Conservation (phyloP, 805 yeast species). For the Candida insectalens region DNA sequence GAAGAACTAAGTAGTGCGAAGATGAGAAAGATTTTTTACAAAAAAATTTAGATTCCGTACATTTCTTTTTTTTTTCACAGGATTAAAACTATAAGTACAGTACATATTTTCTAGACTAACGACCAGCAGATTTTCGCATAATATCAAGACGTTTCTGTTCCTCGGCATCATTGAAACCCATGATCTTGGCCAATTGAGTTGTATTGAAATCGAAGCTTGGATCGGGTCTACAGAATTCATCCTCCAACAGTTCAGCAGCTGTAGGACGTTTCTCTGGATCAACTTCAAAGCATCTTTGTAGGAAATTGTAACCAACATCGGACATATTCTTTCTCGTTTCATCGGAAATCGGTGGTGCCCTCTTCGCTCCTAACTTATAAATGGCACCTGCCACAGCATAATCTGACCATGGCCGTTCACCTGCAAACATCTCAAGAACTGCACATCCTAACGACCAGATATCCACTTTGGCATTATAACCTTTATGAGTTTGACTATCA, state of each 20-base stretch:
- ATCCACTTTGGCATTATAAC: conserved; percentile 95
- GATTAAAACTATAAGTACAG: conserved; percentile 8
- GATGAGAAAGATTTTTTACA: conserved; percentile 1
- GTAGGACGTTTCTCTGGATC: conserved; percentile 88
- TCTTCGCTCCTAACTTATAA: conserved; percentile 66
- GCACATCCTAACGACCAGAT: conserved; percentile 99
- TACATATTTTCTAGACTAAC: background rate
- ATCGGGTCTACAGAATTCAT: conserved; percentile 28
- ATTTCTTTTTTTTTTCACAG: background rate
- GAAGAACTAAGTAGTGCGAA: conserved; percentile 3
- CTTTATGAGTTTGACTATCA: conserved; percentile 74
- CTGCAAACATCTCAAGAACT: conserved; percentile 95
- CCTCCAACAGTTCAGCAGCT: conserved; percentile 51
- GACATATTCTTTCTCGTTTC: conserved; percentile 64
- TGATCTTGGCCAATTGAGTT: conserved; percentile 22
- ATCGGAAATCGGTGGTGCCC: conserved; percentile 95
- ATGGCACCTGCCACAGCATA: conserved; percentile 92
- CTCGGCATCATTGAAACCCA: conserved; percentile 17
- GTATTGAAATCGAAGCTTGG: conserved; percentile 18
- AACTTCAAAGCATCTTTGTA: conserved; percentile 64
- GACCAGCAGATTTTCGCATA: conserved; percentile 3
- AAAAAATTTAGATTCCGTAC: background rate
- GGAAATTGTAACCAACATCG: conserved; percentile 54
- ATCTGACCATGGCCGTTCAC: conserved; percentile 95
- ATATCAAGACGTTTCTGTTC: conserved; percentile 12